Conservation (phyloP, 148 eudicot species). For the Camellia sinensis region DNA sequence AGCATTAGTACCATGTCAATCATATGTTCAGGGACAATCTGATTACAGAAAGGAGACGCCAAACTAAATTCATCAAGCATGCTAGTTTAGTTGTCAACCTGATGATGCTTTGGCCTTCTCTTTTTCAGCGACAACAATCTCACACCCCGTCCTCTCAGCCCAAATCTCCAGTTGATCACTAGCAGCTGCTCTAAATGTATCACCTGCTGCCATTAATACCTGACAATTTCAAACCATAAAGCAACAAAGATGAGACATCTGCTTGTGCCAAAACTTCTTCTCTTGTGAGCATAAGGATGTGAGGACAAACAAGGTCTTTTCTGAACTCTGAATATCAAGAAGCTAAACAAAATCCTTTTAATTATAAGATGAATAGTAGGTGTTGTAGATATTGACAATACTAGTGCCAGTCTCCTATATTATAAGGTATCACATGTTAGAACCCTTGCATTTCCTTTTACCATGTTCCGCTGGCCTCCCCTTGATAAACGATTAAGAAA, state of each 20-base stretch:
- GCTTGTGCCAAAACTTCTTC: background rate
- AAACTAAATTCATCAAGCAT: background rate
- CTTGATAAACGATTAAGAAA: background rate
- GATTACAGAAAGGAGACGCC: constrained; percentile 13
- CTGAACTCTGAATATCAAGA: background rate
- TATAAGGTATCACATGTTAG: background rate
- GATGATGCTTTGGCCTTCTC: constrained; percentile 89
- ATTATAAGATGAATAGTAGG: background rate
- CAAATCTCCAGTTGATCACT: constrained; percentile 97
- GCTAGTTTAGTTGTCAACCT: constrained; percentile 46
- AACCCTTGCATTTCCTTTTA: background rate
- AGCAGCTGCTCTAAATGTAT: constrained; percentile 99
- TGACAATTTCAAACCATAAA: constrained; percentile 30
- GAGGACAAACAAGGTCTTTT: background rate
- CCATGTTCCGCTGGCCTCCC: background rate
- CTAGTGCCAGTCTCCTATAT: background rate
- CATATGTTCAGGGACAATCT: background rate
- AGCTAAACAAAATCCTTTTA: background rate
- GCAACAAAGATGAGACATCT: constrained; percentile 14
- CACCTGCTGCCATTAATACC: constrained; percentile 94
- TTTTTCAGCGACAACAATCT: constrained; percentile 83
- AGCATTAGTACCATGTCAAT: constrained; percentile 24
- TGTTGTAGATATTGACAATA: background rate
- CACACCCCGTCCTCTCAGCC: constrained; percentile 94
- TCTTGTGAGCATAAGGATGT: constrained; percentile 1